Conservation (phyloP, 768 basidiomycete genomes). For the Xerocomus brunneocitrinus region DNA sequence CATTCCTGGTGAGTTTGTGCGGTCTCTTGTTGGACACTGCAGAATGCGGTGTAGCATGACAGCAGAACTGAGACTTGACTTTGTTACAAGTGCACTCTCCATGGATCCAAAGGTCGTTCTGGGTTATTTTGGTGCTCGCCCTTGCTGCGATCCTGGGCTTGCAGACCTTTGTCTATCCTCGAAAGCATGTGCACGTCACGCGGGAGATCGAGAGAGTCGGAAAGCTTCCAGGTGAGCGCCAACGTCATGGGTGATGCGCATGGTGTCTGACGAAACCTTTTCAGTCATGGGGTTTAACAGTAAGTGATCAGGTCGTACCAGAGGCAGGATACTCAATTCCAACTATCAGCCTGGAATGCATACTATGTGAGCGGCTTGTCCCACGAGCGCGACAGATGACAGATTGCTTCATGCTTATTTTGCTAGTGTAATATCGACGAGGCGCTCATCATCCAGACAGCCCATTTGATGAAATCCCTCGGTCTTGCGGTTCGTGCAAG, state of each 20-base stretch:
- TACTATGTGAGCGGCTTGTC: conserved; percentile 44
- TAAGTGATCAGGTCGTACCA: conserved; percentile 26
- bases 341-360: conserved; percentile 58
- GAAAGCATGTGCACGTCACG: neutral
- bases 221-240: conserved; percentile 33
- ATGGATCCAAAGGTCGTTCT: conserved; percentile 5
- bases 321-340: conserved; percentile 4
- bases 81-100: neutral
- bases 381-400: neutral
- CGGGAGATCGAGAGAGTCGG: conserved; percentile 24
- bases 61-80: neutral
- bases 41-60: neutral
- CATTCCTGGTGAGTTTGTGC: neutral
- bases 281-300: conserved; percentile 64
- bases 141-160: conserved; percentile 21
- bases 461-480: conserved; percentile 45
- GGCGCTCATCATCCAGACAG: conserved; percentile 44
- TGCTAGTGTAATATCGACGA: conserved; percentile 57
- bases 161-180: conserved; percentile 10
- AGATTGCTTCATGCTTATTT: neutral
- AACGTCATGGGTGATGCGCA: neutral
- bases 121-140: conserved; percentile 11
- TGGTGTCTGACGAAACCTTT: neutral
- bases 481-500: conserved; percentile 42
- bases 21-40: neutral